phyloP scores from a whole-genome alignment of 1,284 basidiomycete genomes.

The Apiotrichum porosum region DNA sequence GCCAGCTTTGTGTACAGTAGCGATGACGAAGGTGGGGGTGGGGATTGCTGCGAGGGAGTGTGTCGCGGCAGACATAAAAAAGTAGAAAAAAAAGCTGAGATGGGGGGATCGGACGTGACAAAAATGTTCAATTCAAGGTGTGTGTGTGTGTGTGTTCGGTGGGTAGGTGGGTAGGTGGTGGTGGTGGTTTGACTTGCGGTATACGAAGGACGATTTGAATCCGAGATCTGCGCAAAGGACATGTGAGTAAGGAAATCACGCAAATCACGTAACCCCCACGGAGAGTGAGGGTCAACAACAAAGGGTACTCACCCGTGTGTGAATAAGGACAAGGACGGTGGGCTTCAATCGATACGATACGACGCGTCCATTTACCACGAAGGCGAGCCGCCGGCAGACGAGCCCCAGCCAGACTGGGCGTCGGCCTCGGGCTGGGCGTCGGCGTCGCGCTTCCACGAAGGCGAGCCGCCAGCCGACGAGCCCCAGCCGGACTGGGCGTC shows the following conservation, averaged over 20 bases:
- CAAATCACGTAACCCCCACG: neutral
- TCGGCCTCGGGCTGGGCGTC: neutral
- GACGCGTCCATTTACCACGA: constrained; percentile 23
- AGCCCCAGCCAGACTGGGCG: neutral
- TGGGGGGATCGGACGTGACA: no score
- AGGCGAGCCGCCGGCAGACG: constrained; percentile 2
- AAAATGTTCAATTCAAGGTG: no score
- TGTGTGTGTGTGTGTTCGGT: no score
- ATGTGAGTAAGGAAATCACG: neutral
- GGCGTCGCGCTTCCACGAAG: neutral
- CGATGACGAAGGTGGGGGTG: no score
- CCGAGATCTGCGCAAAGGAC: neutral
- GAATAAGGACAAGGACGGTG: neutral
- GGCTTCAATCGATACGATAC: no score
- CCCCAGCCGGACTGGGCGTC: constrained; percentile 3
- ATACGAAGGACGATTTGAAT: neutral
- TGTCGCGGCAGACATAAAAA: no score
- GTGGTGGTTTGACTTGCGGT: neutral
- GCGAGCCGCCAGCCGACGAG: neutral
- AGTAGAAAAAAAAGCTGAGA: no score
- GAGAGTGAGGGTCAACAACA: no score
- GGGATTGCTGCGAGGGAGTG: no score
- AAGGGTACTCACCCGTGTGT: neutral
- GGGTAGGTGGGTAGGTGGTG: no score
- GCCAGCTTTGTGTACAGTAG: no score